Evolutionary conservation across 202 grass and related monocot species (phyloP).

Genomic region (Zoysia matrella): DNA sequence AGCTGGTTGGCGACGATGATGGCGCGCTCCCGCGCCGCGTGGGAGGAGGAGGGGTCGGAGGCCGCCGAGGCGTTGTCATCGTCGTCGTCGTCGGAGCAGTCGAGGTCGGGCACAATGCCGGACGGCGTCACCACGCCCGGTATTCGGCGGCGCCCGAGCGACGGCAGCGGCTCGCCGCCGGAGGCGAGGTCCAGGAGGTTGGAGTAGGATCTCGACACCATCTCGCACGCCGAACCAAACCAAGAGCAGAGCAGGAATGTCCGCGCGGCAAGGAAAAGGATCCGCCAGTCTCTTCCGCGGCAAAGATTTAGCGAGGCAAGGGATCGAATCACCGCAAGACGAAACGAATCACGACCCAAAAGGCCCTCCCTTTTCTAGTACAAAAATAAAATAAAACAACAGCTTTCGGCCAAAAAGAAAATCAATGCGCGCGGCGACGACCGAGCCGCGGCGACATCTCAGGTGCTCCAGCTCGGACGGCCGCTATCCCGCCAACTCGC

Average conservation of each 20-base stretch:
- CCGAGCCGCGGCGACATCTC: conserved; percentile 17
- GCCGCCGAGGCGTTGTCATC: too few species aligned
- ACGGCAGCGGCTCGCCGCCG: conserved; percentile 54
- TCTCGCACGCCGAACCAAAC: conserved; percentile 17
- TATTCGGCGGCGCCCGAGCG: conserved; percentile 60
- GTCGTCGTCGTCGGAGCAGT: conserved; percentile 61
- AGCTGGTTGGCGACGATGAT: conserved; percentile 98
- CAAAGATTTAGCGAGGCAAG: conserved; percentile 46
- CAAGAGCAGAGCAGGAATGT: conserved; percentile 39
- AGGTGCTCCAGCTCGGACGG: conserved; percentile 42
- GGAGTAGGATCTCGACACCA: conserved; percentile 92
- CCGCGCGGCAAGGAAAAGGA: conserved; percentile 42
- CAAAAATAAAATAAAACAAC: neutral
- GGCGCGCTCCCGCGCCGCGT: conserved; percentile 62
- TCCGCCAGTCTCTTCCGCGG: conserved; percentile 8
- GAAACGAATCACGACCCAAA: conserved; percentile 24
- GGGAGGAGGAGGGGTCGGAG: too few species aligned
- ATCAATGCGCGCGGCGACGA: conserved; percentile 1
- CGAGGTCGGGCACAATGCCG: conserved; percentile 87
- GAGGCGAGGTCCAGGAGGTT: conserved; percentile 84
- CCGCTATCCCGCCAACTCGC: conserved; percentile 28
- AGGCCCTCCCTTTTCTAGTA: neutral
- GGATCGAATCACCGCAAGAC: too few species aligned
- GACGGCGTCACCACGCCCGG: conserved; percentile 77
- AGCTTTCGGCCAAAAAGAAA: conserved; percentile 53